Percentiles rank a stretch among this genome's conserved stretches.
phyloP scores from a whole-genome alignment of 495 filamentous ascomycete species.

The Penicillium verhagenii region DNA sequence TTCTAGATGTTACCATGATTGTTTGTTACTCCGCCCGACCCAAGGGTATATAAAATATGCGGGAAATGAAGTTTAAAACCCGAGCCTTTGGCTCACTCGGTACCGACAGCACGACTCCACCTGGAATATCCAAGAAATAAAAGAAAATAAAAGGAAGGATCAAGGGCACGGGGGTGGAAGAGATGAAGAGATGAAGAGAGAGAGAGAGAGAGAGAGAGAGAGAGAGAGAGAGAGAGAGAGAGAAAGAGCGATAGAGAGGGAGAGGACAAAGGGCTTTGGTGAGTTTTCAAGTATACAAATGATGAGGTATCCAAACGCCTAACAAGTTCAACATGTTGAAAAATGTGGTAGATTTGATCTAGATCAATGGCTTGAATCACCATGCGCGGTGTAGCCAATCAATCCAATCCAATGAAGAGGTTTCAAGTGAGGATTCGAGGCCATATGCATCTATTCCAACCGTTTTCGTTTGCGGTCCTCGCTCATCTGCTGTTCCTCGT shows the following conservation, averaged over 20 bases:
- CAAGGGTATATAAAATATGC: conserved; percentile 39
- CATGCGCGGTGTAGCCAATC: neutral
- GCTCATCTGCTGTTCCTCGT: conserved; percentile 61
- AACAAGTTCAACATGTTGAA: neutral
- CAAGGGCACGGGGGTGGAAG: conserved; percentile 10
- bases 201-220: conserved; percentile 5
- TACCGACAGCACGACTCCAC: conserved; percentile 3
- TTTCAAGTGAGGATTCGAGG: neutral
- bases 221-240: conserved; percentile 20
- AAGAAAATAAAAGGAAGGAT: conserved; percentile 16
- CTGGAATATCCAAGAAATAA: conserved; percentile 23
- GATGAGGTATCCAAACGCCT: neutral
- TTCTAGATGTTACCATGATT: conserved; percentile 24
- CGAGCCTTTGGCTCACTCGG: conserved; percentile 7
- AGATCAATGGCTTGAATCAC: neutral
- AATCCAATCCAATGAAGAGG: neutral
- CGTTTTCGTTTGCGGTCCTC: conserved; percentile 83
- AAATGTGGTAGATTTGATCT: neutral
- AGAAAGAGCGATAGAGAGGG: conserved; percentile 16
- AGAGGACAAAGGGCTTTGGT: neutral
- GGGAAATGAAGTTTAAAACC: conserved; percentile 19
- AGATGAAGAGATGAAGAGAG: conserved; percentile 8
- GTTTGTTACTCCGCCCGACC: conserved; percentile 26
- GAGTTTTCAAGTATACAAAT: conserved; percentile 13
- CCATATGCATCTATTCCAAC: conserved; percentile 46